Conservation (phyloP, 495 filamentous ascomycete species). For the Ramalina peruviana region DNA sequence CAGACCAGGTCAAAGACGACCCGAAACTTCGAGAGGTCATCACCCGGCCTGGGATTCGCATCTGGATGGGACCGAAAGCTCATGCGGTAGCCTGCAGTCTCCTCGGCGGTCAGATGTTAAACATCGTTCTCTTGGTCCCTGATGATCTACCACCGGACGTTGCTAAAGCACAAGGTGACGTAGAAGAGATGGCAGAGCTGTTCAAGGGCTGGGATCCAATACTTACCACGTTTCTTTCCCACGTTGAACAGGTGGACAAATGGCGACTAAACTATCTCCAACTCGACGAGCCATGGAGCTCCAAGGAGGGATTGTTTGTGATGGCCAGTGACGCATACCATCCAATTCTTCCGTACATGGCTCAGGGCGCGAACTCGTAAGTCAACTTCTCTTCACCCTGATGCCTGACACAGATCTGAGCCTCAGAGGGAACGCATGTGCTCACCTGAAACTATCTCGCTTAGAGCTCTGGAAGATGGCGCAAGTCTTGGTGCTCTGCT, state of each 20-base stretch:
- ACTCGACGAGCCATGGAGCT: conserved; percentile 40
- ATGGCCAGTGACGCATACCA: conserved; percentile 53
- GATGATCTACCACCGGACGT: conserved; percentile 48
- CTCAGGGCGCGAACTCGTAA: conserved; percentile 27
- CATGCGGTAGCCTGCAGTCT: conserved; percentile 55
- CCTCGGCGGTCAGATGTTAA: conserved; percentile 45
- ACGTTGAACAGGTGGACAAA: conserved; percentile 44
- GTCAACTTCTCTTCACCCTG: too few relatives aligned
- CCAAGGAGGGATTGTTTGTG: conserved; percentile 36
- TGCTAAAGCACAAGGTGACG: conserved; percentile 36
- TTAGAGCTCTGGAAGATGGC: conserved; percentile 37
- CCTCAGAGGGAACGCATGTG: too few relatives aligned
- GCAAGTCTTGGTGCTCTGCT: conserved; percentile 30
- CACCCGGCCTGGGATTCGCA: conserved; percentile 43
- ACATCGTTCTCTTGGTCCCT: conserved; percentile 54
- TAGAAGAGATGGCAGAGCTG: conserved; percentile 49
- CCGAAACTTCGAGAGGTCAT: conserved; percentile 34
- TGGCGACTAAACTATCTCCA: conserved; percentile 52
- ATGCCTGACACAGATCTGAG: too few relatives aligned
- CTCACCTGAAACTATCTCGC: too few relatives aligned
- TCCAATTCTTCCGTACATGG: conserved; percentile 48
- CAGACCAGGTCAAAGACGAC: conserved; percentile 38
- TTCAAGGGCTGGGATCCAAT: conserved; percentile 47
- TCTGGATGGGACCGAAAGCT: conserved; percentile 54
- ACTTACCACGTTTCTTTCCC: conserved; percentile 30